Conservation (phyloP, 2,329 filamentous ascomycete species). For the Coniochaeta sp. region DNA sequence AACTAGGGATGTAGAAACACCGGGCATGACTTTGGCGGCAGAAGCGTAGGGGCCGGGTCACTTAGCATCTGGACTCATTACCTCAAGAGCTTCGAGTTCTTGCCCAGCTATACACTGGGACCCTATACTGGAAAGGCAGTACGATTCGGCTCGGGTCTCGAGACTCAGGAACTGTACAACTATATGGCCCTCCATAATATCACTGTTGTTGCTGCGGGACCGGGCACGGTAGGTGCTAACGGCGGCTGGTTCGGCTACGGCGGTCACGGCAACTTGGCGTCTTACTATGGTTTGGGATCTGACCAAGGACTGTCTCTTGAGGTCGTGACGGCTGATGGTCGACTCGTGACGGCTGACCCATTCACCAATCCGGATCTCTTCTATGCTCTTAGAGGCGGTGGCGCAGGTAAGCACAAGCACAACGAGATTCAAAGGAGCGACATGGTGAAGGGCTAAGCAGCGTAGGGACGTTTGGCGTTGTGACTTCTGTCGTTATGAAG, state of each 20-base stretch:
- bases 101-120: slow-evolving; percentile 20
- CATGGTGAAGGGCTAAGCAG: not conserved
- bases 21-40: slow-evolving; percentile 38
- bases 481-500: slow-evolving; percentile 16
- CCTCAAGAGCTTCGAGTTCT: slow-evolving; percentile 32
- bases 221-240: slow-evolving; percentile 28
- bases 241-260: slow-evolving; percentile 46
- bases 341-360: slow-evolving; percentile 33
- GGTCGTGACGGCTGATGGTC: slow-evolving; percentile 38
- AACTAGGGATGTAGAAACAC: slow-evolving; percentile 27
- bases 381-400: slow-evolving; percentile 31
- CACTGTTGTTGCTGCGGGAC: slow-evolving; percentile 20
- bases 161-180: slow-evolving; percentile 25
- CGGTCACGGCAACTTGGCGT: slow-evolving; percentile 39
- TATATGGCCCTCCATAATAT: slow-evolving; percentile 21
- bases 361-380: slow-evolving; percentile 29
- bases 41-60: slow-evolving; percentile 34
- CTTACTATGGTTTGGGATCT: slow-evolving; percentile 39
- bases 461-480: slow-evolving; percentile 15
- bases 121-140: slow-evolving; percentile 22
- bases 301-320: slow-evolving; percentile 43
- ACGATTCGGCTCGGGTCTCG: slow-evolving; percentile 23
- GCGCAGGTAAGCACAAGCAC: slow-evolving; percentile 13
- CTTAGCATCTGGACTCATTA: slow-evolving; percentile 43
- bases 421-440: not conserved